Base-by-base conservation (phyloP, 768 basidiomycete species). In the Boletus patriciae region DNA sequence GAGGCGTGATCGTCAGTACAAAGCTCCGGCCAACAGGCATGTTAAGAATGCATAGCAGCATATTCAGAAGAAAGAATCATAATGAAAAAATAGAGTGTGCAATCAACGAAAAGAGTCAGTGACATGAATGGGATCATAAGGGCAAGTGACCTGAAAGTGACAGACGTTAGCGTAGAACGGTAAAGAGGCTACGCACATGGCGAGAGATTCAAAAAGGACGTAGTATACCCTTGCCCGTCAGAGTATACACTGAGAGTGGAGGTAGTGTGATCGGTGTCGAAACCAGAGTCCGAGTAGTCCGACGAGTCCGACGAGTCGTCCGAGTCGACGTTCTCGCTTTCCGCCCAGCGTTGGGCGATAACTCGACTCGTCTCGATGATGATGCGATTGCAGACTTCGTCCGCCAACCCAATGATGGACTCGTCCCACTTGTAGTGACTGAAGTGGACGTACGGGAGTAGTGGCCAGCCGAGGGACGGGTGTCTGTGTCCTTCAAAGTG, bases 401-500 rank as follows among this genome's bases (percentile, higher is more conserved):
- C 54, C 19, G 54, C 58, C 33, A 66, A 41, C 5, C 58, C 52
- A 3, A 70, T 6, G 4, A 70, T 38, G 25, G 49, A 46, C 10
- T 16, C 6, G 45, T 70, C 69, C 61, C 63, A 70, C 41, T 55
- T 58, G 59, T 62, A 61, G 52, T 61, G 62, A 7, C 18, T 4
- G 7, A 72, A 53, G 7, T 19, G 40, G 41, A 70, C 53, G 1
- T 12, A 37, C 2, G 57, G 58, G 41, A 66, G 27, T 16, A 0
- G 18, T 11, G 66, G 68, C 19, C 16, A 33, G 11, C 31, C 34
- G 0, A 8, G 9, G 5, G 13, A 23, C 21, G 41, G 59, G 19
- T 48, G 50, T 16, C 12, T 18, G 16, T 19, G 4, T 12, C 37
- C 29, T 1, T 34, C 3, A 25, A 60, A 60, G 4, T 23, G 21